Percentiles rank a stretch among this genome's conserved stretches.
Conservation (phyloP, 345 rosid species). For the Corymbia maculata region DNA sequence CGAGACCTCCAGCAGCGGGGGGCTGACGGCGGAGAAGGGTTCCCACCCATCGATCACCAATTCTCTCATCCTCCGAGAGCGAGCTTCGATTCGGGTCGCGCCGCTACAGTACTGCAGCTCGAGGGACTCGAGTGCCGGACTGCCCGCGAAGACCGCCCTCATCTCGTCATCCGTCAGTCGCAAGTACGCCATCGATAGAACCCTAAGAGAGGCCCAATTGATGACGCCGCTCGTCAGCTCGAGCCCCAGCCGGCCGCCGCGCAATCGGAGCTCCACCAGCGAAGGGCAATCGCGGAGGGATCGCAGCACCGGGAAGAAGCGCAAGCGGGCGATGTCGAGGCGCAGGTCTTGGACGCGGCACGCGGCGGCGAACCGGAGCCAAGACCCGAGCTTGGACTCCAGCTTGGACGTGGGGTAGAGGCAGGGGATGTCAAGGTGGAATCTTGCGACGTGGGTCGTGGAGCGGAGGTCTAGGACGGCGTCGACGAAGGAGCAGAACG, state of each 20-base stretch:
- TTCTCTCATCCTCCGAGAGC: neutral
- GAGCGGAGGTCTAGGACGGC: neutral
- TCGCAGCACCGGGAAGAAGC: neutral
- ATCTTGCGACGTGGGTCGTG: neutral
- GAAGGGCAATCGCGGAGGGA: neutral
- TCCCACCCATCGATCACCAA: neutral
- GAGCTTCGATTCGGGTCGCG: neutral
- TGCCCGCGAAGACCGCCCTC: neutral
- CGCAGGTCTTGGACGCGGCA: neutral
- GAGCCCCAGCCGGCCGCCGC: neutral
- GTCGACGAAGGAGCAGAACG: neutral
- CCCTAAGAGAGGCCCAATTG: neutral
- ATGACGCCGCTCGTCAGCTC: neutral
- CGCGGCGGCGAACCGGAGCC: neutral
- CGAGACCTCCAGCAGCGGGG: neutral
- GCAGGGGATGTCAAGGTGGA: neutral
- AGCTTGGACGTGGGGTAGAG: neutral
- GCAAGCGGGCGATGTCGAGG: neutral
- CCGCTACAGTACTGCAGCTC: neutral
- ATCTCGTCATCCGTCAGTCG: neutral
- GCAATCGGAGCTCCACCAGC: neutral
- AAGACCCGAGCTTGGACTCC: neutral
- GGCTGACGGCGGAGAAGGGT: neutral
- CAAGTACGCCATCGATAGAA: neutral
- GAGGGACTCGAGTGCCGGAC: neutral